Conservation (phyloP, 2,329 filamentous ascomycete species). For the Fusarium sambucinum region DNA sequence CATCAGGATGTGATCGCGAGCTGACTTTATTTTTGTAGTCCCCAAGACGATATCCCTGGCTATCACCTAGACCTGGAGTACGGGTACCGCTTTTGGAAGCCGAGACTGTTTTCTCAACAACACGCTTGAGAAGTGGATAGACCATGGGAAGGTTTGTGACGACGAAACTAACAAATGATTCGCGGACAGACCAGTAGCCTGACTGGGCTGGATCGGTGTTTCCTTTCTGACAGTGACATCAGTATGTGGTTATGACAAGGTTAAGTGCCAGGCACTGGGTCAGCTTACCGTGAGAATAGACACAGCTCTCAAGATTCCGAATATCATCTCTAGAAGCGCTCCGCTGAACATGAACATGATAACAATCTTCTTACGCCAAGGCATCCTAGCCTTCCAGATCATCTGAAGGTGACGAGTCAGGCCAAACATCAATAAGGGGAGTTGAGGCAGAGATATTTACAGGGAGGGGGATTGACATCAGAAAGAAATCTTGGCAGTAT, state of each 20-base stretch:
- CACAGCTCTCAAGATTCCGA: not conserved
- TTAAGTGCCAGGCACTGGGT: fast-evolving
- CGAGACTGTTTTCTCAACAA: not conserved
- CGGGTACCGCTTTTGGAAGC: not conserved
- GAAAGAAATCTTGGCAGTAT: not conserved
- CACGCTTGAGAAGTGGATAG: not conserved
- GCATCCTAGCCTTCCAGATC: conserved; percentile 6
- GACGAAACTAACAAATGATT: conserved; percentile 1
- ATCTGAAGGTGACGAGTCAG: not conserved
- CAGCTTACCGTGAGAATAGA: not conserved
- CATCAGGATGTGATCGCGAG: not conserved
- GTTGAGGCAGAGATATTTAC: not conserved
- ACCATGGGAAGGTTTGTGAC: conserved; percentile 4
- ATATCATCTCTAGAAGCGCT: not conserved
- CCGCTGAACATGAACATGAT: conserved; percentile 10
- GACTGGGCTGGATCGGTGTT: not conserved
- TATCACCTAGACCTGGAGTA: not conserved
- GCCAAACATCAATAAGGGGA: fast-evolving
- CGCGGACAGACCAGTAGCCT: not conserved
- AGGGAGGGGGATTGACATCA: not conserved
- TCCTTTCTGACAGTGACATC: not conserved
- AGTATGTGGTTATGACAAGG: fast-evolving
- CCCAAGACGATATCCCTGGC: not conserved
- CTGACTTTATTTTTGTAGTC: not conserved
- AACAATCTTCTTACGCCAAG: conserved; percentile 1